Percentiles rank a stretch among this genome's conserved stretches.
These are phyloP conservation scores for Populus hybrid DNA, from an alignment of 441 rosid species.

Conservation along the genomic window DNA sequence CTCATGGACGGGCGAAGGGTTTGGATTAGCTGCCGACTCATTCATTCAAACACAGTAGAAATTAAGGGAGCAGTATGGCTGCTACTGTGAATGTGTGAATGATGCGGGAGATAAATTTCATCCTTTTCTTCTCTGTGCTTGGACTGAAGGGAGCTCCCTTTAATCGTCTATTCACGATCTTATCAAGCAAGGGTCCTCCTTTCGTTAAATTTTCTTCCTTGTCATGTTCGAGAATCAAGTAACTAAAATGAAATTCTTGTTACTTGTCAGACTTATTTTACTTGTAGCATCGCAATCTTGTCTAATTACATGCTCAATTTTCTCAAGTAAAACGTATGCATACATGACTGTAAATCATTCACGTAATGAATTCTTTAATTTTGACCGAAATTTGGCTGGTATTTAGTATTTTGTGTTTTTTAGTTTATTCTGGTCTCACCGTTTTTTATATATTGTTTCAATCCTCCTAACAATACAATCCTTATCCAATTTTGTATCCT, in stretches of 20 bases:
- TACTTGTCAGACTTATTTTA: not conserved
- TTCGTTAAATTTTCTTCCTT: not conserved
- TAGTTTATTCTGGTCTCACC: not conserved
- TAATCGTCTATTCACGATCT: not conserved
- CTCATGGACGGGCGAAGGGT: conserved; percentile 34
- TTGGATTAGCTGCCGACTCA: conserved; percentile 50
- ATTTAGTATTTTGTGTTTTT: not conserved
- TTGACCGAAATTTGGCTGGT: not conserved
- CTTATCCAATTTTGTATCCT: not conserved
- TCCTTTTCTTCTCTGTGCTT: conserved; percentile 38
- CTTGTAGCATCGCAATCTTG: not conserved
- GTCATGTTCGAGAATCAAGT: not conserved
- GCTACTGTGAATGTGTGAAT: conserved; percentile 47
- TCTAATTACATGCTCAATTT: not conserved
- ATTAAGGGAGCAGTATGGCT: not conserved
- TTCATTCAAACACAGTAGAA: conserved; percentile 44
- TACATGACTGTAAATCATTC: not conserved
- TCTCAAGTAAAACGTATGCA: not conserved
- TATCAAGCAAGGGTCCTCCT: not conserved
- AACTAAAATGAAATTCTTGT: not conserved
- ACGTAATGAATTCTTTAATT: too few species aligned
- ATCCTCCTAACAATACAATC: not conserved
- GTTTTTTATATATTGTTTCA: not conserved
- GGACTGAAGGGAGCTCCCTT: conserved; percentile 59
- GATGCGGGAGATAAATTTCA: conserved; percentile 49